Conservation (phyloP, 192 early-diverging fungal genomes). For the Glomus cerebriforme region DNA sequence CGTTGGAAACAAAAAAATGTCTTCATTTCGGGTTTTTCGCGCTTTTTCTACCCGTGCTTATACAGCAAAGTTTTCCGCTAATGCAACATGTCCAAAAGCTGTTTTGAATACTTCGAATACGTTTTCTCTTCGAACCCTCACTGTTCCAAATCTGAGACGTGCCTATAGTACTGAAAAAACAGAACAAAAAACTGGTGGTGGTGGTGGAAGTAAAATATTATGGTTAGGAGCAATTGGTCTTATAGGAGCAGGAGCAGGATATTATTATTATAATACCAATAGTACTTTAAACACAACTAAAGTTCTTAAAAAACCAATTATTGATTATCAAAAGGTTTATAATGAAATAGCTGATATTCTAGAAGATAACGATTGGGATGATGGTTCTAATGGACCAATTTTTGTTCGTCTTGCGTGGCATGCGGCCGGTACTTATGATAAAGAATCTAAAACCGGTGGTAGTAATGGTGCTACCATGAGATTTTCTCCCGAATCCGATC, state of each 20-base stretch:
- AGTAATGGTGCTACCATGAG: constrained; percentile 79
- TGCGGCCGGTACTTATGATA: constrained; percentile 76
- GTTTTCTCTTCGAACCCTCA: neutral
- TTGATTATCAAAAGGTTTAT: constrained; percentile 74
- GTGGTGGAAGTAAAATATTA: neutral
- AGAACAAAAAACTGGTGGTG: constrained; percentile 5
- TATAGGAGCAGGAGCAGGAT: constrained; percentile 7
- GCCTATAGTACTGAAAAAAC: neutral
- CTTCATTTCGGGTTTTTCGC: constrained; percentile 15
- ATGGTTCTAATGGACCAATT: constrained; percentile 78
- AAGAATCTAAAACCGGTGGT: constrained; percentile 68
- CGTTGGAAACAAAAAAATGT: neutral
- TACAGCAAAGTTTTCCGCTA: neutral
- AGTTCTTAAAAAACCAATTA: constrained; percentile 41
- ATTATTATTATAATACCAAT: neutral
- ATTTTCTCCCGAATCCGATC: constrained; percentile 61
- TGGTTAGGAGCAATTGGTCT: constrained; percentile 7
- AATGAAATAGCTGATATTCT: constrained; percentile 76
- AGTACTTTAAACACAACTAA: constrained; percentile 14
- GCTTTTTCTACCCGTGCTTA: neutral
- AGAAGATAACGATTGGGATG: constrained; percentile 77
- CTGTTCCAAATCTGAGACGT: neutral
- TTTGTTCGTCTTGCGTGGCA: constrained; percentile 88
- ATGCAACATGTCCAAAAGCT: neutral
- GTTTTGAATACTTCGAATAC: neutral